Percentiles rank a stretch among this genome's conserved stretches.
These are phyloP conservation scores for Samsoniella hepiali DNA, from an alignment of 2,329 filamentous ascomycete species.

Conservation along the genomic window DNA sequence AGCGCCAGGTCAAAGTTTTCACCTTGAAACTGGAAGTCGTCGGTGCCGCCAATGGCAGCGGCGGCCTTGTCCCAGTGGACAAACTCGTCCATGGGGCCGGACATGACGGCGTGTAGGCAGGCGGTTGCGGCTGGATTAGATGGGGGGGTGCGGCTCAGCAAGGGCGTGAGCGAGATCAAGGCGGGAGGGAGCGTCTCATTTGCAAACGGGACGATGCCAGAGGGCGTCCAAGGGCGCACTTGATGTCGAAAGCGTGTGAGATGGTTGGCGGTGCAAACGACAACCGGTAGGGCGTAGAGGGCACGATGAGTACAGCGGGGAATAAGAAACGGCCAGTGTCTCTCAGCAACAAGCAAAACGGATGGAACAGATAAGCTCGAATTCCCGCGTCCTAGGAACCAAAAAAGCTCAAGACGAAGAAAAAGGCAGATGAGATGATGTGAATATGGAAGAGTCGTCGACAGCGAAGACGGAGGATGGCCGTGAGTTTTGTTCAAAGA, in stretches of 20 bases:
- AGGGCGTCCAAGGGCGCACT: slow-evolving; percentile 15
- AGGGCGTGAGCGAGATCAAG: slow-evolving; percentile 20
- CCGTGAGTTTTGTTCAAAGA: slow-evolving; percentile 15
- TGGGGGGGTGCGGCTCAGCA: not conserved
- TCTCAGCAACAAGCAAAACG: not conserved
- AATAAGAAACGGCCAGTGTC: not conserved
- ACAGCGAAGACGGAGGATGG: slow-evolving; percentile 8
- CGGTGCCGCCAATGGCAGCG: slow-evolving; percentile 31
- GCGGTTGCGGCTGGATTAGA: not conserved
- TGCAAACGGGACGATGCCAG: slow-evolving; percentile 13
- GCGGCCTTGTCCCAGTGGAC: slow-evolving; percentile 59
- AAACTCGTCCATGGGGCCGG: slow-evolving; percentile 57
- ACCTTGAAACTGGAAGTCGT: slow-evolving; percentile 28
- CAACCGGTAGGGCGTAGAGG: not conserved
- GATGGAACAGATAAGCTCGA: not conserved
- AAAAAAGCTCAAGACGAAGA: not conserved
- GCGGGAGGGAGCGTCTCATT: slow-evolving; percentile 25
- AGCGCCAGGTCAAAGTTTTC: slow-evolving; percentile 52
- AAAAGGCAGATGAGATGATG: not conserved
- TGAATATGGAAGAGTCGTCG: slow-evolving; percentile 7
- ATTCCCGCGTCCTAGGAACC: not conserved
- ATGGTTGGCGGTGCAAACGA: slow-evolving; percentile 8
- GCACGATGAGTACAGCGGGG: no score
- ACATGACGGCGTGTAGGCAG: not conserved
- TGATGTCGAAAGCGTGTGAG: slow-evolving; percentile 8